phyloP scores from a whole-genome alignment of 2,329 filamentous ascomycete species.

The Madurella fahalii region DNA sequence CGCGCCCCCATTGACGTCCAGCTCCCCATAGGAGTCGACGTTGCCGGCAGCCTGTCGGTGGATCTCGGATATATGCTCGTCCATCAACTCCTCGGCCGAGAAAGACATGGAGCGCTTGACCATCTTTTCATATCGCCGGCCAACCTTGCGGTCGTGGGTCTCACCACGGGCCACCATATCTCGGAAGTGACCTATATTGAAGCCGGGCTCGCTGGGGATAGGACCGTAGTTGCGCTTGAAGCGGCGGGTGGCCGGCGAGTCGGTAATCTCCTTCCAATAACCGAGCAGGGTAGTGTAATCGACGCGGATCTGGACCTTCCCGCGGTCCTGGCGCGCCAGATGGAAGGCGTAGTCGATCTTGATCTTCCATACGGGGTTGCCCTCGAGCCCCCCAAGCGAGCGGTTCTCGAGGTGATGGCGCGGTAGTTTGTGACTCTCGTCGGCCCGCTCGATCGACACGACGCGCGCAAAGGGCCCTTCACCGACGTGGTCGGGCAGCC shows the following conservation, averaged over 20 bases:
- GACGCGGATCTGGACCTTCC: slow-evolving; percentile 31
- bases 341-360: slow-evolving; percentile 34
- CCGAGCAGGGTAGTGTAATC: slow-evolving; percentile 33
- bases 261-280: slow-evolving; percentile 31
- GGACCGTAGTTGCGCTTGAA: not conserved
- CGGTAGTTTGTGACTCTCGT: slow-evolving; percentile 9
- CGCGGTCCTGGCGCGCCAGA: slow-evolving; percentile 25
- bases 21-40: not conserved
- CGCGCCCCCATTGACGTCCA: not conserved
- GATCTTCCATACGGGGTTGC: slow-evolving; percentile 27
- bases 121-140: too few relatives aligned
- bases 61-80: too few relatives aligned
- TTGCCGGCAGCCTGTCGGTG: slow-evolving; percentile 6
- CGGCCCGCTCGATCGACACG: slow-evolving; percentile 20
- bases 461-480: slow-evolving; percentile 28
- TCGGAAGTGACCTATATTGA: too few relatives aligned
- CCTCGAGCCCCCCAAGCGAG: not conserved
- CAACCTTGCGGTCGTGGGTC: too few relatives aligned
- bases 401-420: slow-evolving; percentile 3
- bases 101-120: too few relatives aligned
- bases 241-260: slow-evolving; percentile 2
- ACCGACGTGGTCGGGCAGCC: slow-evolving; percentile 25
- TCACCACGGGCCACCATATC: too few relatives aligned
- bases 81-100: too few relatives aligned
- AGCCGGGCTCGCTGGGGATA: too few relatives aligned